phyloP scores from a whole-genome alignment of 2,329 filamentous ascomycete genomes.

The Byssoonygena ceratinophila region DNA sequence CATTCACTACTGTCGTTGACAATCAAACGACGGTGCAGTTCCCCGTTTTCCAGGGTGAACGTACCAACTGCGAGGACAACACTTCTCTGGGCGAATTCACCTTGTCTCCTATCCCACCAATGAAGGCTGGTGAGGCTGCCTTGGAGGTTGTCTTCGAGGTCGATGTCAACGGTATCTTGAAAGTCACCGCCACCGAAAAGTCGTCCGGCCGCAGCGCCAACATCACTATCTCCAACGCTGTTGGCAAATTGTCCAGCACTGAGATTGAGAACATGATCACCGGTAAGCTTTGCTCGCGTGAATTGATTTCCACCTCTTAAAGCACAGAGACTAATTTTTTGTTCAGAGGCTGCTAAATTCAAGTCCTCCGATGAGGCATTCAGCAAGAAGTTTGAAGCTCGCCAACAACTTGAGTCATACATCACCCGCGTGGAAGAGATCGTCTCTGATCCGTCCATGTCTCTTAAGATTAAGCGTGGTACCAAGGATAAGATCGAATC shows the following conservation, averaged over 20 bases:
- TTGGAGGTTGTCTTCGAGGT: constrained; percentile 98
- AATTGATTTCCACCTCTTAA: background rate
- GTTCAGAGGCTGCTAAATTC: constrained; percentile 83
- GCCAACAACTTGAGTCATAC: constrained; percentile 98
- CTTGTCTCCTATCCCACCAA: constrained; percentile 69
- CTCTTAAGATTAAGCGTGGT: constrained; percentile 94
- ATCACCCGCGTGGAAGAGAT: constrained; percentile 98
- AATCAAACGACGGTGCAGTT: constrained; percentile 76
- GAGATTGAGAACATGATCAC: constrained; percentile 99
- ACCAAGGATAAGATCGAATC: constrained; percentile 99
- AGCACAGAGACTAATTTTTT: constrained; percentile 14
- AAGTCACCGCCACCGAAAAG: constrained; percentile 99
- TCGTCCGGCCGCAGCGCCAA: constrained; percentile 94
- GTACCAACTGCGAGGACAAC: constrained; percentile 97
- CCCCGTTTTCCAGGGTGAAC: constrained; percentile 90
- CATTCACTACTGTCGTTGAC: constrained; percentile 65
- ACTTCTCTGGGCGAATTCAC: constrained; percentile 97
- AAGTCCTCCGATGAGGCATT: constrained; percentile 96
- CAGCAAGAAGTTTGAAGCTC: constrained; percentile 98
- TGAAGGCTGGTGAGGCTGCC: constrained; percentile 91
- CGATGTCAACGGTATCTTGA: constrained; percentile 99
- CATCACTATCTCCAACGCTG: constrained; percentile 99
- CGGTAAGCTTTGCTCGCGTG: constrained; percentile 42
- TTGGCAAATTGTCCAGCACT: constrained; percentile 85
- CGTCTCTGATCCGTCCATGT: constrained; percentile 88